A percentile compares a stretch with the other conserved stretches of the same genome.
These are phyloP conservation scores for Geotrichum klebahnii DNA, from an alignment of 1,139 yeast species.

Conservation along the genomic window DNA sequence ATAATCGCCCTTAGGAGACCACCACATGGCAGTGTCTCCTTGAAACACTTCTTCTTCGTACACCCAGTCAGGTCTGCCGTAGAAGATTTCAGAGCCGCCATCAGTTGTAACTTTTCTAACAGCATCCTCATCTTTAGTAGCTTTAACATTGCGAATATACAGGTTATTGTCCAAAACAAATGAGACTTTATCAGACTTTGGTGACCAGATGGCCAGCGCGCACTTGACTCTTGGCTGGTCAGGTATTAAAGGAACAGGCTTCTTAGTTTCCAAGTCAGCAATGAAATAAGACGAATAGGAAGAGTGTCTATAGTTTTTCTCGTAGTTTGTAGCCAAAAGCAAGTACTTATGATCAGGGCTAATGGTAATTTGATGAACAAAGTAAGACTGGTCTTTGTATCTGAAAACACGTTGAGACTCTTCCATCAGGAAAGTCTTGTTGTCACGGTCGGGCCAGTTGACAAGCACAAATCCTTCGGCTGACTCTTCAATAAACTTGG, in stretches of 20 bases:
- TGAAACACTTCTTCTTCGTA: slow-evolving; percentile 88
- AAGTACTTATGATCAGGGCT: slow-evolving; percentile 46
- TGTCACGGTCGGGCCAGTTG: slow-evolving; percentile 31
- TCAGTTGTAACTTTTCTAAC: slow-evolving; percentile 54
- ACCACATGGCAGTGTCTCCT: slow-evolving; percentile 70
- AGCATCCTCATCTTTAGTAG: slow-evolving; percentile 27
- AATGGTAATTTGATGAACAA: slow-evolving; percentile 32
- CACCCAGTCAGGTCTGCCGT: slow-evolving; percentile 95
- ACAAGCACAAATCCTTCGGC: slow-evolving; percentile 22
- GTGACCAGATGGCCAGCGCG: slow-evolving; percentile 69
- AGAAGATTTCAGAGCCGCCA: slow-evolving; percentile 64
- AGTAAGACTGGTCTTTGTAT: slow-evolving; percentile 25
- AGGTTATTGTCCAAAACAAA: slow-evolving; percentile 65
- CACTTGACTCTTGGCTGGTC: slow-evolving; percentile 35
- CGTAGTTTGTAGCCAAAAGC: slow-evolving; percentile 49
- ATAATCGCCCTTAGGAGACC: slow-evolving; percentile 70
- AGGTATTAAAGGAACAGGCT: slow-evolving; percentile 44
- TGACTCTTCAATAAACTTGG: slow-evolving; percentile 19
- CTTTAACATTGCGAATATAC: slow-evolving; percentile 45
- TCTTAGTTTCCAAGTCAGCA: slow-evolving; percentile 43
- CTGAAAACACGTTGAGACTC: slow-evolving; percentile 20
- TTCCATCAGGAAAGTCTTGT: slow-evolving; percentile 25
- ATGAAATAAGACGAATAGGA: slow-evolving; percentile 64
- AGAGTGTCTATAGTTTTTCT: slow-evolving; percentile 73
- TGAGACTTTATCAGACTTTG: slow-evolving; percentile 60